These are phyloP conservation scores for Boletus reticuloceps DNA, from an alignment of 768 basidiomycete genomes.

Conservation along the genomic window DNA sequence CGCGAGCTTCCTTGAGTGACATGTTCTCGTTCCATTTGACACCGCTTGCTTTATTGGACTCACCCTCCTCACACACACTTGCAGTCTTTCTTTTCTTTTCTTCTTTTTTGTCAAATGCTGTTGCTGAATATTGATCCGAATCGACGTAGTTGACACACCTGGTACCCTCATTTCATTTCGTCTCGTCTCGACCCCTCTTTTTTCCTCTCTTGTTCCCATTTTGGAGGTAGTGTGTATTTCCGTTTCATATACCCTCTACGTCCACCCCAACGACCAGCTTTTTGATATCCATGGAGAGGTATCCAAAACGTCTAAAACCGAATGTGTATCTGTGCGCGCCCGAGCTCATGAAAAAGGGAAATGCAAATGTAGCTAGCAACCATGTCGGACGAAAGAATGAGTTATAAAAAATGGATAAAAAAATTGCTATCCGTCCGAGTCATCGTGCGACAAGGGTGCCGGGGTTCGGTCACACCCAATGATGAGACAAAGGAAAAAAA, in stretches of 20 bases:
- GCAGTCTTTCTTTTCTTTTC: too few species aligned
- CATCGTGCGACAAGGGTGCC: background rate
- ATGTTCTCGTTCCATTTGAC: too few species aligned
- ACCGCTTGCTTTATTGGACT: too few species aligned
- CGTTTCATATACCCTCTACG: conserved; percentile 15
- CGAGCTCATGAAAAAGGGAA: background rate
- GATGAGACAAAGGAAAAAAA: background rate
- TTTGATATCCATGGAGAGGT: conserved; percentile 1
- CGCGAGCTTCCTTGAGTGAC: conserved; percentile 29
- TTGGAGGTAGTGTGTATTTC: conserved; percentile 19
- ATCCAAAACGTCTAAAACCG: conserved; percentile 12
- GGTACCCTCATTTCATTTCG: background rate
- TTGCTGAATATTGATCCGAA: background rate
- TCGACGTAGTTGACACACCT: too few species aligned
- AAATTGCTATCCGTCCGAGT: too few species aligned
- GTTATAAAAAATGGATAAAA: too few species aligned
- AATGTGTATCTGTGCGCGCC: too few species aligned
- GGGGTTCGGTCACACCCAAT: too few species aligned
- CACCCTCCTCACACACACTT: background rate
- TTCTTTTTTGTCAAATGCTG: too few species aligned
- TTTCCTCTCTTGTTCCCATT: background rate
- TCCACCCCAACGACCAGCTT: background rate
- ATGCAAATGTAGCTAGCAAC: too few species aligned
- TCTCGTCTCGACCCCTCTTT: background rate
- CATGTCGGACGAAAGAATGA: too few species aligned